Conservation (phyloP, 495 filamentous ascomycete species). For the Neurospora discreta region DNA sequence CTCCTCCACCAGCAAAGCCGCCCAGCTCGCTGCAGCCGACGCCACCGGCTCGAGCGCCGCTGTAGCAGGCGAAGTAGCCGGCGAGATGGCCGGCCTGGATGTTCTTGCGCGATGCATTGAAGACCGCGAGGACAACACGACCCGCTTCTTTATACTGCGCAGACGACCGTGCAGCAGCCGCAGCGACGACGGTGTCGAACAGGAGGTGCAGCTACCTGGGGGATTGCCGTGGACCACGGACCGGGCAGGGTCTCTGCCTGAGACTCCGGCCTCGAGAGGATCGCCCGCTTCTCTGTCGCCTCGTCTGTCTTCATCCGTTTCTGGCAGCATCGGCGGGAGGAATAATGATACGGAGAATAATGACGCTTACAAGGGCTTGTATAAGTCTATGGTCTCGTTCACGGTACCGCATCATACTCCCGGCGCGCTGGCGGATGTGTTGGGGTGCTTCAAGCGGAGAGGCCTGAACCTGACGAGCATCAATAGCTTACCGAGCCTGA, state of each 20-base stretch:
- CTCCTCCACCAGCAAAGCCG: slow-evolving; percentile 74
- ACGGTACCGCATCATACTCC: slow-evolving; percentile 65
- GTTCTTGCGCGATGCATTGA: slow-evolving; percentile 68
- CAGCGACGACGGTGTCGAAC: background rate
- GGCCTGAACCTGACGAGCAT: slow-evolving; percentile 83
- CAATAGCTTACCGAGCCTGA: slow-evolving; percentile 69
- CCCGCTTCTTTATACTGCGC: slow-evolving; percentile 71
- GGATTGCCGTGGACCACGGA: background rate
- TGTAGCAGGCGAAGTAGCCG: slow-evolving; percentile 65
- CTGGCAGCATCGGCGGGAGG: background rate
- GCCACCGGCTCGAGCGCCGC: slow-evolving; percentile 52
- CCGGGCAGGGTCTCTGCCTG: background rate
- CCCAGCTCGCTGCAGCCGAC: slow-evolving; percentile 59
- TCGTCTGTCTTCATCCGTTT: background rate
- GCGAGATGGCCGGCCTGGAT: slow-evolving; percentile 51
- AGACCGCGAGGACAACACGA: slow-evolving; percentile 74
- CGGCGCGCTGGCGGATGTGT: slow-evolving; percentile 69
- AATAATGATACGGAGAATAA: slow-evolving; percentile 1
- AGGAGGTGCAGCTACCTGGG: background rate
- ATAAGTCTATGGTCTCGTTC: slow-evolving; percentile 73
- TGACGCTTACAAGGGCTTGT: slow-evolving; percentile 9
- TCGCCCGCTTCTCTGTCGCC: background rate
- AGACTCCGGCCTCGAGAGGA: background rate
- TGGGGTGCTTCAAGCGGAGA: slow-evolving; percentile 63
- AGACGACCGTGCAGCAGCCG: slow-evolving; percentile 22